Base-by-base conservation (phyloP, 345 rosid genomes). In the Reutealis trisperma region DNA sequence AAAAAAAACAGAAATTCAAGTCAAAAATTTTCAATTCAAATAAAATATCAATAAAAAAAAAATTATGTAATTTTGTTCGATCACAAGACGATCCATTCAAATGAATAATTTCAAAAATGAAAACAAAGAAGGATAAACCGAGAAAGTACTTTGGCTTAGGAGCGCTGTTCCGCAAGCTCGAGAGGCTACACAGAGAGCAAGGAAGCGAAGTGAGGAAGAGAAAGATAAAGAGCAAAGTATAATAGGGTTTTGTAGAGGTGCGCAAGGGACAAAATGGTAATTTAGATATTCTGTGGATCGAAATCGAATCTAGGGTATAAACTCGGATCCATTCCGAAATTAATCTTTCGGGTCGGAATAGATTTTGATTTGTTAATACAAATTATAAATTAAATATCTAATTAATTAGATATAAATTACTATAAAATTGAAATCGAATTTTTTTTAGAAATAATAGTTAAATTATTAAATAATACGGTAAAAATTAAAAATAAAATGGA, bases 211-310 rank as follows among this genome's bases (percentile, higher is more conserved):
- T 24, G 72, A 25, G 72, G 73, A 16, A 70, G 45, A 71, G 74
- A 71, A n/a, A 7, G 12, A 16, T 30, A 34, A 34, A 52, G 37
- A 54, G 21, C 0, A 27, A 52, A 69, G 25, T 22, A 30, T 30
- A 27, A 66, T 79, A 80, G 79, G 79, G 79, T 63, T 70, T 70
- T 63, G 61, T 44, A 63, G 61, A 57, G 42, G 14, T 0, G 0
- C 37, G 5, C 3, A 27, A 2, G 11, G 21, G 42, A 5, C 22
- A 51, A 25, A 25, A 13, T 11, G 57, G 59, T 16, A 18, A 51
- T 12, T 27, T 52, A n/a, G 27, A 22, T 45, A 47, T 51, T 32
- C 12, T 27, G 2, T 32, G 74, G 49, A 34, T 49, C 73, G 24
- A 30, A 71, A 54, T 18, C 6, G 22, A 16, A 16, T 18, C 19